A percentile compares a stretch with the other conserved stretches of the same genome.
Conservation (phyloP, 495 filamentous ascomycete genomes). For the Daldinia concentrica region DNA sequence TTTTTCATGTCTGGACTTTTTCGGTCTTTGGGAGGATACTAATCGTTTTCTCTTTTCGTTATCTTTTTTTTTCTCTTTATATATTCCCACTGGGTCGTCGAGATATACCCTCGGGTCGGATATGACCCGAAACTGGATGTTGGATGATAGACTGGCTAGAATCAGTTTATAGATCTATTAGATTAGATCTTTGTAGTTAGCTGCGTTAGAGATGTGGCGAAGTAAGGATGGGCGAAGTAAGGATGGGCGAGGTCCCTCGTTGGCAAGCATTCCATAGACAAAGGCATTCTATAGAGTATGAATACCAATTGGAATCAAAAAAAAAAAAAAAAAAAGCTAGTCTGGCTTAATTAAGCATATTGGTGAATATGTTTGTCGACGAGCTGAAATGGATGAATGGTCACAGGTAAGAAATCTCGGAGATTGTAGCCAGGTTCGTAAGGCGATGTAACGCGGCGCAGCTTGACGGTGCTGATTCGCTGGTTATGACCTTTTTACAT, state of each 20-base stretch:
- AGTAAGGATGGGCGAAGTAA: background rate
- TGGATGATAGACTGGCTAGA: slow-evolving; percentile 27
- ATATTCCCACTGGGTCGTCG: slow-evolving; percentile 17
- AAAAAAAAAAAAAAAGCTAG: background rate
- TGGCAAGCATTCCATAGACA: slow-evolving; percentile 21
- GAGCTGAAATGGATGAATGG: background rate
- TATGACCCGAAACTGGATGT: slow-evolving; percentile 10
- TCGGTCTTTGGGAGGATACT: slow-evolving; percentile 8
- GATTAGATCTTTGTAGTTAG: slow-evolving; percentile 16
- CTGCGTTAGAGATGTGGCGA: slow-evolving; percentile 1
- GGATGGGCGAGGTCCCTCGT: slow-evolving; percentile 2
- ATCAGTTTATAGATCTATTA: slow-evolving; percentile 6
- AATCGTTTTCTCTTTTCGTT: background rate
- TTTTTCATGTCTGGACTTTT: background rate
- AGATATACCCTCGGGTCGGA: slow-evolving; percentile 31
- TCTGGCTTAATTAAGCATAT: background rate
- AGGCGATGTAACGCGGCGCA: slow-evolving; percentile 16
- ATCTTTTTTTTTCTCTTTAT: background rate
- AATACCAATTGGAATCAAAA: slow-evolving; percentile 13
- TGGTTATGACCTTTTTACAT: background rate
- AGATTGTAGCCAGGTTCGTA: slow-evolving; percentile 11
- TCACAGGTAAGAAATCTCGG: slow-evolving; percentile 2
- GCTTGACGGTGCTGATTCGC: background rate
- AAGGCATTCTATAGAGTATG: slow-evolving; percentile 31
- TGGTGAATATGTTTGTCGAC: background rate